Base-by-base conservation (phyloP, 768 basidiomycete species). In the Mycena albidolilacea region DNA sequence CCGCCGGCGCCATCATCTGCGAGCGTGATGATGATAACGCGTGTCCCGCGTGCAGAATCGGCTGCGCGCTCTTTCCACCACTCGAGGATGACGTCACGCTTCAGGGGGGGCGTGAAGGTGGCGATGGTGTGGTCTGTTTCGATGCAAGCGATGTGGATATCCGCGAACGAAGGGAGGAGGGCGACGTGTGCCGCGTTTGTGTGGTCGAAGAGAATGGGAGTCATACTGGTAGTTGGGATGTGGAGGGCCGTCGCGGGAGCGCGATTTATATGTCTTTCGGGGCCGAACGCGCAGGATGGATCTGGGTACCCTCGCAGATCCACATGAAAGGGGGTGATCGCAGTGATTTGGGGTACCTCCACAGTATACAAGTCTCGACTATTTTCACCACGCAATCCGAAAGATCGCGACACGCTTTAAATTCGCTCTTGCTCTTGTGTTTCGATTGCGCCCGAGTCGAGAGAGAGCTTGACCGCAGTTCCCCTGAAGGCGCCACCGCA, bases 91-190 rank as follows among this genome's bases (percentile, higher is more conserved):
- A 21, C 37, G n/a, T 71, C 65, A 41, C 57, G 64, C 19, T 71
- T 65, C 15, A 70, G 37, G 2, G 73, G 73, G 0, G 69, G 73
- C 2, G 54, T 67, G 54, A 75, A 75, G 10, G 60, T 75, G 43
- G 74, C 74, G 67, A 75, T 71, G 2, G 66, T 75, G 35, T 75
- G 57, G 46, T 67, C 64, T 3, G 54, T 58, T 55, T 71, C 65
- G 48, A 75, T 75, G 73, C 73, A 75, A 5, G 69, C 69, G 52
- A 75, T 71, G 65, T 75, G 73, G 55, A 75, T 71, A 66, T 71
- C 74, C 46, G 67, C 70, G 23, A 75, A 61, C 0, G 74, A 14
- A 0, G 70, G 65, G 11, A 75, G 66, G 64, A 74, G 69, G 11
- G 73, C 59, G 59, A 35, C 17, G 60, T 70, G 69, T 6, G 2